phyloP scores from a whole-genome alignment of 2,329 filamentous ascomycete genomes.

The Teratosphaeria nubilosa region DNA sequence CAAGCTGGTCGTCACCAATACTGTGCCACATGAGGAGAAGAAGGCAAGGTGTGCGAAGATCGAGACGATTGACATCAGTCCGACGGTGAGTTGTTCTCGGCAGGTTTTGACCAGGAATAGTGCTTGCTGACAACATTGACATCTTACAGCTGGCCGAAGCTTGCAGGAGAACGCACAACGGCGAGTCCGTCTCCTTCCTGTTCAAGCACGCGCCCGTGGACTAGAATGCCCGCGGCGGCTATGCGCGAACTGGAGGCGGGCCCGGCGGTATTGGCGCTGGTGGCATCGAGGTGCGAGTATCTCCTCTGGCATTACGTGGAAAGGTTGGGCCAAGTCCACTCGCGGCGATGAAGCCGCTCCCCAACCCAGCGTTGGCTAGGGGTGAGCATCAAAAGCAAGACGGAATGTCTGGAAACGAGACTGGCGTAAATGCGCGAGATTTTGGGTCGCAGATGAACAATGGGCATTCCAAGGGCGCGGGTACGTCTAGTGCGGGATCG shows the following conservation, averaged over 20 bases:
- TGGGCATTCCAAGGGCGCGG: neutral
- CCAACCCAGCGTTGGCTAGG: neutral
- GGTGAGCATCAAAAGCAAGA: neutral
- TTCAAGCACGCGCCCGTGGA: conserved; percentile 45
- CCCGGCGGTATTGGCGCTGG: neutral
- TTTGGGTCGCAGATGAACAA: neutral
- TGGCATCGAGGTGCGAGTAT: neutral
- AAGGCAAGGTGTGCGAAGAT: conserved; percentile 67
- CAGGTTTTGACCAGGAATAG: neutral
- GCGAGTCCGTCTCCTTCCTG: conserved; percentile 56
- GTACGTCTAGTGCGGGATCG: neutral
- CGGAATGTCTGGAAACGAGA: neutral
- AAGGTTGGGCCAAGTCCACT: neutral
- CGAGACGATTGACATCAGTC: conserved; percentile 84
- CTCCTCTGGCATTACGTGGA: neutral
- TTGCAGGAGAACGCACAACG: conserved; percentile 59
- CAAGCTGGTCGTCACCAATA: conserved; percentile 83
- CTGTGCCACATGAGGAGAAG: conserved; percentile 71
- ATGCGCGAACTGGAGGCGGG: neutral
- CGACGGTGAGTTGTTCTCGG: conserved; percentile 46
- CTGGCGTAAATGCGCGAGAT: neutral
- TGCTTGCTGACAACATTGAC: conserved; percentile 5
- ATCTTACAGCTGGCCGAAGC: conserved; percentile 50
- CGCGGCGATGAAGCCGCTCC: neutral
- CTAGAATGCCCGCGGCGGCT: conserved; percentile 2